Conservation (phyloP, 2,329 filamentous ascomycete genomes). For the Ramichloridium luteum region DNA sequence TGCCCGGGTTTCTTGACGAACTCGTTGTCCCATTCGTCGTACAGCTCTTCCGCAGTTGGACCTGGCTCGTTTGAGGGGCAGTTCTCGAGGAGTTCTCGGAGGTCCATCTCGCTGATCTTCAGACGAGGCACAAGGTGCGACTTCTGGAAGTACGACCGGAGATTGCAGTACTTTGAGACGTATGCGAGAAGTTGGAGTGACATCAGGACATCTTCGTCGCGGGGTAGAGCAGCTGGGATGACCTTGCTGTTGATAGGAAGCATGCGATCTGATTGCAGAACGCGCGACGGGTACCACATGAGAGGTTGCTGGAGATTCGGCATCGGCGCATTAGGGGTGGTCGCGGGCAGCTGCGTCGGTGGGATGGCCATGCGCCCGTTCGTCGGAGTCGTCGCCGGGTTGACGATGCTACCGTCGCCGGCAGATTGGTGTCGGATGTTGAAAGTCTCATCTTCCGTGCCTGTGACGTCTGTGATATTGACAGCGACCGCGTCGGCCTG, state of each 20-base stretch:
- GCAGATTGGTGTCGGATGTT: constrained; percentile 81
- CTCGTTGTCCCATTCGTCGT: constrained; percentile 85
- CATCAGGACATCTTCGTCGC: constrained; percentile 97
- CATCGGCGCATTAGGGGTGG: constrained; percentile 59
- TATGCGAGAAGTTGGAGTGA: constrained; percentile 92
- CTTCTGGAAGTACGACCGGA: constrained; percentile 87
- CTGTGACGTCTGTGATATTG: constrained; percentile 65
- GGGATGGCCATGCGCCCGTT: constrained; percentile 31
- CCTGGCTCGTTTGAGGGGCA: constrained; percentile 24
- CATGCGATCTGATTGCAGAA: constrained; percentile 17
- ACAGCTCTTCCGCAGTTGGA: constrained; percentile 39
- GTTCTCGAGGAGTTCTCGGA: constrained; percentile 58
- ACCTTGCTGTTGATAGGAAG: constrained; percentile 38
- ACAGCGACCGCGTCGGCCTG: constrained; percentile 57
- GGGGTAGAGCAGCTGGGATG: constrained; percentile 79
- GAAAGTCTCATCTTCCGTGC: constrained; percentile 78
- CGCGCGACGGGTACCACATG: constrained; percentile 19
- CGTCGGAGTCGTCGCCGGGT: constrained; percentile 52
- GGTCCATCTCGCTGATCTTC: constrained; percentile 72
- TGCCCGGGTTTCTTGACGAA: constrained; percentile 38
- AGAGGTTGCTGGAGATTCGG: constrained; percentile 55
- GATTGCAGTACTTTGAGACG: constrained; percentile 96
- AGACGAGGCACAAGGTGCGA: constrained; percentile 87
- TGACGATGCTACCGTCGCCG: constrained; percentile 74
- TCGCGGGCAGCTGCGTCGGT: constrained; percentile 33